These are phyloP conservation scores for Penicillium pulvis DNA, from an alignment of 495 filamentous ascomycete species.

Conservation along the genomic window DNA sequence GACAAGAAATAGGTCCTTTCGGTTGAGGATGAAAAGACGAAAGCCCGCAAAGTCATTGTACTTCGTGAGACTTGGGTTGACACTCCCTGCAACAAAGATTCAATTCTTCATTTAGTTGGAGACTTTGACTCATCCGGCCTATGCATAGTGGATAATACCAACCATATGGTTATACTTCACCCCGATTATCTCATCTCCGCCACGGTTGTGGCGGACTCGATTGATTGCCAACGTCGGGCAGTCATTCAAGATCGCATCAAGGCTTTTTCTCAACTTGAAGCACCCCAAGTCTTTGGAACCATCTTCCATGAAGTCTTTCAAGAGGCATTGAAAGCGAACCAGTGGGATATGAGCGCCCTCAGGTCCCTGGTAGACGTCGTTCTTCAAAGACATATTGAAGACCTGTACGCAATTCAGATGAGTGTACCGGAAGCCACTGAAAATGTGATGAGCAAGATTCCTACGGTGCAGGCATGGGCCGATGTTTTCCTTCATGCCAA, in stretches of 20 bases:
- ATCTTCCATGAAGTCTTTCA: conserved; percentile 95
- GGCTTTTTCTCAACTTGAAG: conserved; percentile 73
- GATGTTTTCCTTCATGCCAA: conserved; percentile 70
- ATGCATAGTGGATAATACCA: conserved; percentile 72
- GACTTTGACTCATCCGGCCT: conserved; percentile 65
- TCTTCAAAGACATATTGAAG: conserved; percentile 73
- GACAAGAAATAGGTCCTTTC: conserved; percentile 62
- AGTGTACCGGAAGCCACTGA: conserved; percentile 68
- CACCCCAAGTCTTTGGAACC: conserved; percentile 82
- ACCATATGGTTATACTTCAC: conserved; percentile 88
- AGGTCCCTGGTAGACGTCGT: conserved; percentile 62
- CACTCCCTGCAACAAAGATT: conserved; percentile 69
- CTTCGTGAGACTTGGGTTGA: conserved; percentile 86
- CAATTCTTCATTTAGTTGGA: conserved; percentile 86
- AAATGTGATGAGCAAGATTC: conserved; percentile 77
- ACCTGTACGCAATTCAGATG: conserved; percentile 81
- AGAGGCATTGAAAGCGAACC: conserved; percentile 79
- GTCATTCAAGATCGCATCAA: conserved; percentile 94
- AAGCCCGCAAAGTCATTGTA: conserved; percentile 64
- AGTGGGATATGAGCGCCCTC: conserved; percentile 74
- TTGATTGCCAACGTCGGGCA: conserved; percentile 82
- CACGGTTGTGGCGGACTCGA: conserved; percentile 90
- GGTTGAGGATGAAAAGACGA: conserved; percentile 72
- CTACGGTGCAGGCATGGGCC: conserved; percentile 80
- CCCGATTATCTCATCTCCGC: conserved; percentile 95